phyloP scores from a whole-genome alignment of 768 basidiomycete genomes.

The Tubosaeta brunneosetosa region DNA sequence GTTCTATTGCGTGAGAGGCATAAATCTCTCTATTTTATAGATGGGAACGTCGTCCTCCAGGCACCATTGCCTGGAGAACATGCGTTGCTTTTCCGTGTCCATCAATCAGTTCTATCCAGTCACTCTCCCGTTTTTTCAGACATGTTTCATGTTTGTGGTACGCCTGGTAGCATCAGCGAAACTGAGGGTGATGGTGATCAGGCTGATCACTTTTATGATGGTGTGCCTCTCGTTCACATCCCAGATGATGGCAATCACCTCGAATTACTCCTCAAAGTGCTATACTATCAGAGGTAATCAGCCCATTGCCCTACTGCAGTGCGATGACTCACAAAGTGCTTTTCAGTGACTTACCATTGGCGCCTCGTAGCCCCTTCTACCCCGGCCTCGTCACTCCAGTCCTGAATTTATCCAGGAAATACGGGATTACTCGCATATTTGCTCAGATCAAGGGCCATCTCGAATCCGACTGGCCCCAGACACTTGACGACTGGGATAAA shows the following conservation, averaged over 20 bases:
- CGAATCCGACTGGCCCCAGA: conserved; percentile 11
- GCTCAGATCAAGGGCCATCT: conserved; percentile 3
- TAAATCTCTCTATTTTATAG: conserved; percentile 5
- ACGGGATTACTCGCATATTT: conserved; percentile 6
- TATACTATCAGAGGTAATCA: conserved; percentile 12
- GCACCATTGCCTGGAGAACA: not conserved
- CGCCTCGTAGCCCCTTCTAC: conserved; percentile 1
- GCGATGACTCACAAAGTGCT: not conserved
- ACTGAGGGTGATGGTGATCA: no score
- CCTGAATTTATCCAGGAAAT: conserved; percentile 9
- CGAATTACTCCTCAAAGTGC: conserved; percentile 5
- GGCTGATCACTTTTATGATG: not conserved
- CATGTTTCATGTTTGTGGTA: conserved; percentile 3
- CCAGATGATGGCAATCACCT: conserved; percentile 7
- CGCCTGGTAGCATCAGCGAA: not conserved
- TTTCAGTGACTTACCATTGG: conserved; percentile 2
- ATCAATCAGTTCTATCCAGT: conserved; percentile 10
- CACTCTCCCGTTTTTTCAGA: conserved; percentile 6
- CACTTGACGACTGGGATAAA: conserved; percentile 11
- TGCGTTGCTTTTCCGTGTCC: conserved; percentile 10
- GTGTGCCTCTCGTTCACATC: conserved; percentile 5
- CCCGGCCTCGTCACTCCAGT: conserved; percentile 3
- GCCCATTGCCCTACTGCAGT: not conserved
- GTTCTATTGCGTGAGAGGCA: conserved; percentile 1
- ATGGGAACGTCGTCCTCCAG: conserved; percentile 5